Base-by-base conservation (phyloP, 2,329 filamentous ascomycete genomes). In the Aschersonia sp. region DNA sequence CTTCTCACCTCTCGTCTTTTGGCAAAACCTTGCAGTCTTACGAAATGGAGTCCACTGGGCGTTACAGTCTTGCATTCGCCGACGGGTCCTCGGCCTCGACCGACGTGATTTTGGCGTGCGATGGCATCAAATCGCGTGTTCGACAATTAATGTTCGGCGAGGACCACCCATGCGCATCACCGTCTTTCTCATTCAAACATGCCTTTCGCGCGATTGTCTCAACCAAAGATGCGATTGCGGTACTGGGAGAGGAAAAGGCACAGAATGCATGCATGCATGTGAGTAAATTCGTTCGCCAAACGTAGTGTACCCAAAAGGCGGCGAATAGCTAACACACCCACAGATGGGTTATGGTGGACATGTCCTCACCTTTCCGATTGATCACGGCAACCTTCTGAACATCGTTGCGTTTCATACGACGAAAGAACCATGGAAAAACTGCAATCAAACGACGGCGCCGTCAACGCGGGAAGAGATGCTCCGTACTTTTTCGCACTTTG, bases 121-220 rank as follows among this genome's bases (percentile, higher is more conserved):
- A 84, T 57, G 80, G 80, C 0, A 80, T 83, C 55, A 81, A 81
- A 57, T 77, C 73, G 7, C 62, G 64, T 12, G 68, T 73, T 1
- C 61, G 78, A 1, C 57, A 69, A 32, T 56, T 74, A 6, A 59
- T 81, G 7, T 60, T 79, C 0, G 72, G 71, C 0, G 55, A 63
- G 1, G 55, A 61, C 12, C 49, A 60, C 59, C 66, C 47, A 55
- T 68, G 30, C 45, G 66, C 46, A 56, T 71, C 1, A 54, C 65
- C 62, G 0, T 50, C 56, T 0, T 82, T 75, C 51, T 71, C 70
- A 0, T 68, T 73, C 22, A 77, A 78, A 54, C 76, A 78, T 55
- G 78, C 74, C 0, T 83, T 81, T 53, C 67, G 79, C 0, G 61
- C 58, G 0, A 48, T 63, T 6, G 47, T 64, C 0, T 55, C 60